Evolutionary conservation across 495 filamentous ascomycete species (phyloP).

Genomic region (Aspergillus diversus): DNA sequence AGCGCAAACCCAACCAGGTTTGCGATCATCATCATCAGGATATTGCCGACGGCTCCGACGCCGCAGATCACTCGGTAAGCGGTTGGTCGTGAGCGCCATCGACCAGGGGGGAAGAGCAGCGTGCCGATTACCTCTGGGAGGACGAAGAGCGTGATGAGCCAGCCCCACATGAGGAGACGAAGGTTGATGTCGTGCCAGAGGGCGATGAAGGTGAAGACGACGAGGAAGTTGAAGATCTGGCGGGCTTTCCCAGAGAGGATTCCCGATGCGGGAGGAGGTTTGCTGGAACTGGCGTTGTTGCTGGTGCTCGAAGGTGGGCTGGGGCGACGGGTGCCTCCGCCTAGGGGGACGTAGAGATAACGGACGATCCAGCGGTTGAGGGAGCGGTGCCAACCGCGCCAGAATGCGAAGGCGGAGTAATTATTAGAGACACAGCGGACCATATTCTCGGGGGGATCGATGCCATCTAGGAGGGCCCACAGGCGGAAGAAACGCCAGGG

Average conservation of each 20-base stretch:
- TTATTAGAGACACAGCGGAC: constrained; percentile 95
- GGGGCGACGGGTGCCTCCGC: constrained; percentile 58
- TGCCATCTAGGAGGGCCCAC: constrained; percentile 85
- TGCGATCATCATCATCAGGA: constrained; percentile 94
- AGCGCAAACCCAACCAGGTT: constrained; percentile 95
- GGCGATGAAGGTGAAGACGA: constrained; percentile 97
- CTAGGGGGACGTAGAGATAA: constrained; percentile 93
- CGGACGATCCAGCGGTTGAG: constrained; percentile 93
- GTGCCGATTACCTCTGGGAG: constrained; percentile 79
- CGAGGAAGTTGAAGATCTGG: constrained; percentile 67
- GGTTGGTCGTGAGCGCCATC: constrained; percentile 69
- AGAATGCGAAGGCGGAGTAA: constrained; percentile 89
- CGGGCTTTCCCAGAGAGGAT: constrained; percentile 33
- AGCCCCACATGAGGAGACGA: constrained; percentile 93
- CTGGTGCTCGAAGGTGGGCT: constrained; percentile 31
- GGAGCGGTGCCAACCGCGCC: constrained; percentile 92
- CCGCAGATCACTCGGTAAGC: constrained; percentile 80
- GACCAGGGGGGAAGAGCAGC: constrained; percentile 68
- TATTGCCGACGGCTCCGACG: constrained; percentile 81
- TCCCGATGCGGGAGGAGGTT: constrained; percentile 26
- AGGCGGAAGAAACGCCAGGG: constrained; percentile 98
- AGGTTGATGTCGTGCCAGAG: constrained; percentile 98
- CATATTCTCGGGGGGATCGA: constrained; percentile 98
- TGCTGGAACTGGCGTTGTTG: constrained; percentile 31
- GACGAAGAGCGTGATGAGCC: constrained; percentile 92